These are phyloP conservation scores for Ustilago curta DNA, from an alignment of 1,284 basidiomycete genomes.

Conservation along the genomic window DNA sequence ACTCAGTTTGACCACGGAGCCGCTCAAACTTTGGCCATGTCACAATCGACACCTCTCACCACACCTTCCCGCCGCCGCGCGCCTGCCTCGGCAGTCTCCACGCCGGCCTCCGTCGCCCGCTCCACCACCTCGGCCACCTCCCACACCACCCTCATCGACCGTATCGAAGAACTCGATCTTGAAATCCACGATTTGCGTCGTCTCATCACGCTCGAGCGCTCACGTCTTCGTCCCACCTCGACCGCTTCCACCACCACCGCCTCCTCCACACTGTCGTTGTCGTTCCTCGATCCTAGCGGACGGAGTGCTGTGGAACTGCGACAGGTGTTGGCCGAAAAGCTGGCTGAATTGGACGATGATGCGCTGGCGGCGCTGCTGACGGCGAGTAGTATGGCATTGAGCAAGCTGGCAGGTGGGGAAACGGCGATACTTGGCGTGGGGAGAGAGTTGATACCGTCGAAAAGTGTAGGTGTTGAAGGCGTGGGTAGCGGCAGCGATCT, in stretches of 20 bases:
- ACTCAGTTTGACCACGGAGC: not conserved
- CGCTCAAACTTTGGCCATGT: conserved; percentile 9
- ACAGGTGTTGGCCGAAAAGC: conserved; percentile 14
- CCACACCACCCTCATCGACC: conserved; percentile 25
- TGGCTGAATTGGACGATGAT: conserved; percentile 38
- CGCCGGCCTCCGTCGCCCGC: conserved; percentile 31
- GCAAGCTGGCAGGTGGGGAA: not conserved
- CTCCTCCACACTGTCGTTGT: not conserved
- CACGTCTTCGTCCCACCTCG: conserved; percentile 10
- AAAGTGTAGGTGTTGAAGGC: conserved; percentile 36
- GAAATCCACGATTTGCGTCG: conserved; percentile 33
- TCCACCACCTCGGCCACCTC: conserved; percentile 25
- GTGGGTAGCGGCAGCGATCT: conserved; percentile 32
- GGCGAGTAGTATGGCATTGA: conserved; percentile 5
- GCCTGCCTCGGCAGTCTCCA: conserved; percentile 7
- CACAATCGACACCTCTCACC: conserved; percentile 14
- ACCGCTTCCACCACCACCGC: not conserved
- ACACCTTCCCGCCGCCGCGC: conserved; percentile 32
- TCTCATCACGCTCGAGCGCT: conserved; percentile 18
- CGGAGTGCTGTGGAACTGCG: not conserved
- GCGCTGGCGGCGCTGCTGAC: conserved; percentile 30
- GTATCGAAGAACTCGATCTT: conserved; percentile 32
- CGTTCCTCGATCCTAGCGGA: conserved; percentile 8
- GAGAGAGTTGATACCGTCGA: conserved; percentile 28
- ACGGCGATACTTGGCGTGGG: not conserved